Percentiles rank a stretch among this genome's conserved stretches.
Evolutionary conservation across 257 asterid species (phyloP).

Genomic region (Solanum pennellii): DNA sequence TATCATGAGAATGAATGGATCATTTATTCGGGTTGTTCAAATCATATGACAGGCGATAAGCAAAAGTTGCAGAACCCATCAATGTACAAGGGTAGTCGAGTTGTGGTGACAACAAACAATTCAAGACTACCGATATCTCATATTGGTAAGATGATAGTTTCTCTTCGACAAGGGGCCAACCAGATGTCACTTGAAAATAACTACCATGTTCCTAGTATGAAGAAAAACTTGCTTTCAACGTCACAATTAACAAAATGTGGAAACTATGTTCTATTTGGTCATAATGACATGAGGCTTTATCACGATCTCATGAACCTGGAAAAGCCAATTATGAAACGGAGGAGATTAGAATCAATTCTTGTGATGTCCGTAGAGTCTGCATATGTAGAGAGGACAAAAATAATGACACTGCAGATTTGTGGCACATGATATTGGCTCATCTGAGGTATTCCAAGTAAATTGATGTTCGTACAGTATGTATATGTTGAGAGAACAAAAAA

Average conservation of each 20-base stretch:
- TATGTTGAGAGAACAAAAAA: no score
- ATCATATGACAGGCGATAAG: background rate
- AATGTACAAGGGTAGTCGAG: background rate
- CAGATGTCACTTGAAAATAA: background rate
- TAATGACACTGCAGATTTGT: no score
- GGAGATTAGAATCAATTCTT: background rate
- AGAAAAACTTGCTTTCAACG: no score
- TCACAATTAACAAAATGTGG: background rate
- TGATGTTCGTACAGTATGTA: no score
- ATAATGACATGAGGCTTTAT: background rate
- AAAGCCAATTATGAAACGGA: background rate
- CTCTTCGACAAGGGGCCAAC: background rate
- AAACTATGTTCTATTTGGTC: background rate
- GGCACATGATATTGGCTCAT: no score
- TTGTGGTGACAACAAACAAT: background rate
- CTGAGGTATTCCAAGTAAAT: no score
- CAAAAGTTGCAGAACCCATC: background rate
- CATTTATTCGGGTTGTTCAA: background rate
- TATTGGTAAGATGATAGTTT: background rate
- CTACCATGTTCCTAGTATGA: no score
- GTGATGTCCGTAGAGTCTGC: slow-evolving; percentile 4
- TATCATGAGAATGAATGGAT: background rate
- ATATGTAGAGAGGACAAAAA: slow-evolving; percentile 11
- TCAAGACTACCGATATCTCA: background rate
- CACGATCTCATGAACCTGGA: background rate